Evolutionary conservation across 148 eudicot species (phyloP).

Genomic region (Rheum nobile): DNA sequence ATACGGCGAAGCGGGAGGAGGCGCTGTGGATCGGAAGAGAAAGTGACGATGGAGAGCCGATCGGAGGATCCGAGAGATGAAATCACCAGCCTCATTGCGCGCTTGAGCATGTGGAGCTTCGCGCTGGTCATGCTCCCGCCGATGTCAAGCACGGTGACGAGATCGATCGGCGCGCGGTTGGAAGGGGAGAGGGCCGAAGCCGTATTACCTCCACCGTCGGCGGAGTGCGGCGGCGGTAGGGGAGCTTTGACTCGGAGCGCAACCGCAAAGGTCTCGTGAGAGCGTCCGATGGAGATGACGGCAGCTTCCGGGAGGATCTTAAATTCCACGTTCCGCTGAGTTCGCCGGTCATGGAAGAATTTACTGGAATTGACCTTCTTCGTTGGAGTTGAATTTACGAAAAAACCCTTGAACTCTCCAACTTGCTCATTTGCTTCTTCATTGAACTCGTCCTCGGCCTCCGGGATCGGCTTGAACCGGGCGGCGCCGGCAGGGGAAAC

Average conservation of each 20-base stretch:
- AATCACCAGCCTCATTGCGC: slow-evolving; percentile 47
- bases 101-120: slow-evolving; percentile 31
- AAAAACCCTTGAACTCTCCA: slow-evolving; percentile 64
- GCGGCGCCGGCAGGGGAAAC: slow-evolving; percentile 14
- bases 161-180: slow-evolving; percentile 69
- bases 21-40: slow-evolving; percentile 49
- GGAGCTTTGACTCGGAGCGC: slow-evolving; percentile 64
- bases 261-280: slow-evolving; percentile 52
- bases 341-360: background rate
- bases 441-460: slow-evolving; percentile 20
- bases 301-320: slow-evolving; percentile 61
- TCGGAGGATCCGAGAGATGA: slow-evolving; percentile 61
- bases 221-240: slow-evolving; percentile 24
- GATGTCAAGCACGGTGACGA: slow-evolving; percentile 70
- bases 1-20: slow-evolving; percentile 56
- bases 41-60: slow-evolving; percentile 72
- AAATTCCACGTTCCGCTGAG: slow-evolving; percentile 33
- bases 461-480: slow-evolving; percentile 44
- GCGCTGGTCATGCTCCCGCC: slow-evolving; percentile 40
- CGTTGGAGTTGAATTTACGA: slow-evolving; percentile 26
- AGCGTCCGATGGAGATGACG: slow-evolving; percentile 34
- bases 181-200: slow-evolving; percentile 15
- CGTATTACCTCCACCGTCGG: slow-evolving; percentile 2
- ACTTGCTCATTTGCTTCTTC: slow-evolving; percentile 29
- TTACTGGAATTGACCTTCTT: slow-evolving; percentile 10